These are phyloP conservation scores for Colletotrichum noveboracense DNA, from an alignment of 2,329 filamentous ascomycete species.

Conservation along the genomic window DNA sequence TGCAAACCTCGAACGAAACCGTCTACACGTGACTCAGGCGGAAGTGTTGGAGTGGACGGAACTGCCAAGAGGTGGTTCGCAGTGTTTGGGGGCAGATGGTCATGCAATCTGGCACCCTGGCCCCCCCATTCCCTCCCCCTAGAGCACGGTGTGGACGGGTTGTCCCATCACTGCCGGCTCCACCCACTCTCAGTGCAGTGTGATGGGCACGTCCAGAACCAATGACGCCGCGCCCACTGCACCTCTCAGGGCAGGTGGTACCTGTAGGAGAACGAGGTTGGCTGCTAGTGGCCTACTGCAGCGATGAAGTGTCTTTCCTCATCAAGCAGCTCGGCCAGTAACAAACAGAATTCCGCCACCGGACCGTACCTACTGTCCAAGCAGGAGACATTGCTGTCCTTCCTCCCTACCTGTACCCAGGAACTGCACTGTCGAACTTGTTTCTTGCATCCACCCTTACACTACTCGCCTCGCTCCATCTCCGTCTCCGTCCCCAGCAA, in stretches of 20 bases:
- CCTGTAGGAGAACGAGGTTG: neutral
- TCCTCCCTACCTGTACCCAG: neutral
- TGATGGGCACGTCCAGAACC: neutral
- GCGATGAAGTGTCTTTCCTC: neutral
- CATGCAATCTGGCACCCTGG: neutral
- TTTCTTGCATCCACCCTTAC: constrained; percentile 8
- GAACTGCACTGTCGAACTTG: neutral
- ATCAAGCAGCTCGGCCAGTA: neutral
- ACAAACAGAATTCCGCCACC: neutral
- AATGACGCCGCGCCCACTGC: neutral
- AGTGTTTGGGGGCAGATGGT: neutral
- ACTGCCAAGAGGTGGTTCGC: neutral
- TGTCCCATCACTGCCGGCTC: neutral
- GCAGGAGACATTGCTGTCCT: neutral
- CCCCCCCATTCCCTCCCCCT: neutral
- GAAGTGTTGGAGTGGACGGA: neutral
- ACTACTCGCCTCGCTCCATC: neutral
- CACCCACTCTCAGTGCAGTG: neutral
- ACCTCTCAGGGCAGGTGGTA: constrained; percentile 3
- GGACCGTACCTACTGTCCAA: neutral
- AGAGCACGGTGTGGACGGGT: neutral
- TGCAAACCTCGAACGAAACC: neutral
- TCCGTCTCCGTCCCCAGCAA: constrained; percentile 7
- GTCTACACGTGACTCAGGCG: neutral
- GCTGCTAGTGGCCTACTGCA: neutral